A percentile compares a stretch with the other conserved stretches of the same genome.
Evolutionary conservation across 768 basidiomycete species (phyloP).

Genomic region (Auricularia heimuer): DNA sequence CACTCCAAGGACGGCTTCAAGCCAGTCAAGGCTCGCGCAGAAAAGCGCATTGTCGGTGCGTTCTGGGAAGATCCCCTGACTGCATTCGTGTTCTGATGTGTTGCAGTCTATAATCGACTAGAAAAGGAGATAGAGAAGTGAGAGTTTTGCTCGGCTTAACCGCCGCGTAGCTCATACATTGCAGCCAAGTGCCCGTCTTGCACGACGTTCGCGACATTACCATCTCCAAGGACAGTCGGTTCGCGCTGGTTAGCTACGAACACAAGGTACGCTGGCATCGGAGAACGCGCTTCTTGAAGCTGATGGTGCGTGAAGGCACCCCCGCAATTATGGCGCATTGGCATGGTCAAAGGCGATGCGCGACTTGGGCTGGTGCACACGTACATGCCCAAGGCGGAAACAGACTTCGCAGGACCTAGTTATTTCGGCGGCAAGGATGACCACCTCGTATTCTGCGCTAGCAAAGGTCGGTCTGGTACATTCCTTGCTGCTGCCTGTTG

Average conservation of each 20-base stretch:
- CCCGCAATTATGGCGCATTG: conserved; percentile 17
- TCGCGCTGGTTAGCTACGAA: conserved; percentile 65
- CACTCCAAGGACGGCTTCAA: conserved; percentile 51
- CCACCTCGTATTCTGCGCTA: conserved; percentile 13
- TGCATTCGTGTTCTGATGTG: not conserved
- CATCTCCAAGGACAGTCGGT: conserved; percentile 45
- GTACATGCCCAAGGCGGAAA: conserved; percentile 8
- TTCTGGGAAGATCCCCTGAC: no score
- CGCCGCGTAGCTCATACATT: conserved; percentile 3
- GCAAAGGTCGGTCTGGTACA: conserved; percentile 11
- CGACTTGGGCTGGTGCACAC: conserved; percentile 12
- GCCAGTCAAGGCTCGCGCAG: conserved; percentile 58
- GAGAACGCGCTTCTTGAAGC: not conserved
- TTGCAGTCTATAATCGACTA: conserved; percentile 55
- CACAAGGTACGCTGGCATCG: conserved; percentile 40
- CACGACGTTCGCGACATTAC: conserved; percentile 68
- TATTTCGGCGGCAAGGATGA: conserved; percentile 14
- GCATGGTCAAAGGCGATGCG: conserved; percentile 15
- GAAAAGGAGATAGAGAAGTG: conserved; percentile 61
- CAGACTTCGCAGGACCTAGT: conserved; percentile 13
- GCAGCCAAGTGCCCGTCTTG: conserved; percentile 60
- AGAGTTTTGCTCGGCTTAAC: conserved; percentile 10
- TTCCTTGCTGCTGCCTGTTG: not conserved
- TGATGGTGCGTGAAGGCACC: conserved; percentile 9
- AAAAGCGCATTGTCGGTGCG: conserved; percentile 52